Evolutionary conservation across 225 moss, liverwort and hornwort species (phyloP).

Genomic region (Asterella californica): DNA sequence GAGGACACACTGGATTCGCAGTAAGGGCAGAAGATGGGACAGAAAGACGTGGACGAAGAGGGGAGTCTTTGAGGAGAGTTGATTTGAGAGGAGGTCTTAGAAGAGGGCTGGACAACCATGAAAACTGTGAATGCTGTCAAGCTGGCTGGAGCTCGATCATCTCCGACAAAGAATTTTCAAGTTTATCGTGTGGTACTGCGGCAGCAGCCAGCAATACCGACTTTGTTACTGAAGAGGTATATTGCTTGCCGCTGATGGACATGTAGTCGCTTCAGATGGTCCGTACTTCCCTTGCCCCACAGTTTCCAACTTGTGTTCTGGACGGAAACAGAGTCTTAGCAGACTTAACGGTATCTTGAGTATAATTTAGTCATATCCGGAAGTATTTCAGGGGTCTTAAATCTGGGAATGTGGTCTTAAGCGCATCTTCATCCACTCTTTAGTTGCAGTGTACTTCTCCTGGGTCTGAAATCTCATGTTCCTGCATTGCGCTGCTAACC

Average conservation of each 20-base stretch:
- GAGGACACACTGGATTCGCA: neutral
- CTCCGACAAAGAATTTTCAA: slow-evolving; percentile 1
- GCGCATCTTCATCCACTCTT: no score
- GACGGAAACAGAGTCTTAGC: neutral
- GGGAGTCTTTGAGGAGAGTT: neutral
- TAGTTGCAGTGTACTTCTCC: no score
- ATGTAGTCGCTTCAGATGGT: neutral
- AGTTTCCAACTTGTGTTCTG: neutral
- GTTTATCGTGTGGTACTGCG: neutral
- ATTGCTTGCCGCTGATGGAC: neutral
- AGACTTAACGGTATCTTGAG: neutral
- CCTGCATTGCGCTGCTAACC: no score
- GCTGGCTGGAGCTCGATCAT: slow-evolving; percentile 19
- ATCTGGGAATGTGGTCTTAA: no score
- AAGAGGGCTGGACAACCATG: neutral
- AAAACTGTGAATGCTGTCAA: slow-evolving; percentile 19
- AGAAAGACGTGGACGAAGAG: slow-evolving; percentile 5
- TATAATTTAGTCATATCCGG: no score
- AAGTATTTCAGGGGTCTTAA: no score
- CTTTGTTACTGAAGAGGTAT: slow-evolving; percentile 9
- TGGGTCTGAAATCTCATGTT: no score
- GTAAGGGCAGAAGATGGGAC: slow-evolving; percentile 1
- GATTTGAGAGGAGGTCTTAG: slow-evolving; percentile 2
- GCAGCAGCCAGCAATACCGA: neutral
- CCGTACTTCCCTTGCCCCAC: neutral